Percentiles rank a stretch among this genome's conserved stretches.
phyloP scores from a whole-genome alignment of 2,329 filamentous ascomycete genomes.

The Fusarium chuoi region DNA sequence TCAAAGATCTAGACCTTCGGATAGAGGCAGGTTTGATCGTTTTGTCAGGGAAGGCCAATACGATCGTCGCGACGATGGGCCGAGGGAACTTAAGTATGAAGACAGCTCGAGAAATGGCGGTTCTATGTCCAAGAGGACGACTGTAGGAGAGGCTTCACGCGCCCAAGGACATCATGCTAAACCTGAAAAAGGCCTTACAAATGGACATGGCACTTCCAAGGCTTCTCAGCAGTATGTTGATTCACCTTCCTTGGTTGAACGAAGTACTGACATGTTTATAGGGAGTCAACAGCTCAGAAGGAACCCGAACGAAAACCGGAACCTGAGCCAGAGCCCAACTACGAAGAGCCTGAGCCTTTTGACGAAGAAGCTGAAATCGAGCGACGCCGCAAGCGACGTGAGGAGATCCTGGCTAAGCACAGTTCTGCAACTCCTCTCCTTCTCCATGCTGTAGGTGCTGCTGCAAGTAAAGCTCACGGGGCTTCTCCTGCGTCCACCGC shows the following conservation, averaged over 20 bases:
- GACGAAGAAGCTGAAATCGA: conserved; percentile 88
- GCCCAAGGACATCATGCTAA: conserved; percentile 73
- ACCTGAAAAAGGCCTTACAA: conserved; percentile 64
- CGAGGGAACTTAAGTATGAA: conserved; percentile 53
- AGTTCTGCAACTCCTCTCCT: conserved; percentile 78
- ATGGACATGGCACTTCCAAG: conserved; percentile 34
- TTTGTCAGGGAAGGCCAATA: conserved; percentile 47
- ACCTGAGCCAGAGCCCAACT: conserved; percentile 46
- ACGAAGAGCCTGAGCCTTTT: conserved; percentile 67
- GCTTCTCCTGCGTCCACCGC: conserved; percentile 64
- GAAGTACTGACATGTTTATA: conserved; percentile 25
- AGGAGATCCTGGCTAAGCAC: conserved; percentile 87
- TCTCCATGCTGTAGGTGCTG: conserved; percentile 76
- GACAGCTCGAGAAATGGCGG: conserved; percentile 57
- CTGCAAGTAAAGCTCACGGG: conserved; percentile 62
- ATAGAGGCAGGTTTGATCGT: conserved; percentile 49
- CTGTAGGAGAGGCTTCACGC: conserved; percentile 67
- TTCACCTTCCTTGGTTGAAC: neutral
- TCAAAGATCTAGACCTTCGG: conserved; percentile 52
- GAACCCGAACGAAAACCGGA: conserved; percentile 44
- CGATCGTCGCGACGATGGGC: conserved; percentile 37
- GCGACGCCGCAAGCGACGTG: conserved; percentile 83
- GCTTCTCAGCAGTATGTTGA: conserved; percentile 32
- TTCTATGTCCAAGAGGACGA: conserved; percentile 72
- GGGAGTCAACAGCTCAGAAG: conserved; percentile 28